These are phyloP conservation scores for Clonostachys rhizophaga DNA, from an alignment of 2,329 filamentous ascomycete species.

Conservation along the genomic window DNA sequence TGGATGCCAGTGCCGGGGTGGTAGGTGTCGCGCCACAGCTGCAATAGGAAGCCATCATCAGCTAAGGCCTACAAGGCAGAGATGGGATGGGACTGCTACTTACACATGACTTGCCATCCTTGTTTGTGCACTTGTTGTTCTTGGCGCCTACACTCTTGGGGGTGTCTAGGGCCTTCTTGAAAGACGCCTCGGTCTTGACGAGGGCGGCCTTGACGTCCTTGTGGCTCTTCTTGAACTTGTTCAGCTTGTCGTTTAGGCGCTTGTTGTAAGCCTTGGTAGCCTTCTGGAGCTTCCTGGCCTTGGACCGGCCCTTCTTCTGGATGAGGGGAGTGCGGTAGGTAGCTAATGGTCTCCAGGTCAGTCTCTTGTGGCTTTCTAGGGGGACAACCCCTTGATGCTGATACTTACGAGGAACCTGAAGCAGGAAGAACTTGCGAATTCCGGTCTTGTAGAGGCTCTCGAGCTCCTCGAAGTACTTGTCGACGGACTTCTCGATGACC, in stretches of 20 bases:
- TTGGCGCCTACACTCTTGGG: slow-evolving; percentile 33
- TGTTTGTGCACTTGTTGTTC: slow-evolving; percentile 33
- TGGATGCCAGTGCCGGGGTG: slow-evolving; percentile 34
- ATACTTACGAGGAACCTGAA: slow-evolving; percentile 47
- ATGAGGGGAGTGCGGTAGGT: slow-evolving; percentile 23
- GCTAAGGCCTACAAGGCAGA: background rate
- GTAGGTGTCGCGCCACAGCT: slow-evolving; percentile 38
- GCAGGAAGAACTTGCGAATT: slow-evolving; percentile 51
- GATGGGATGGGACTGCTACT: slow-evolving; percentile 3
- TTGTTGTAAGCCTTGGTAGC: slow-evolving; percentile 31
- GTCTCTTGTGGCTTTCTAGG: background rate
- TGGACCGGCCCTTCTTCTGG: slow-evolving; percentile 14
- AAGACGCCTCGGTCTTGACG: slow-evolving; percentile 32
- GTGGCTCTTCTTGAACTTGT: slow-evolving; percentile 26
- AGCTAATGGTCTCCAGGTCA: background rate
- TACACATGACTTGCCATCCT: slow-evolving; percentile 32
- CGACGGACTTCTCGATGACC: slow-evolving; percentile 31
- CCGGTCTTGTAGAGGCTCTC: slow-evolving; percentile 45
- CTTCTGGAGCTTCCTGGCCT: slow-evolving; percentile 1
- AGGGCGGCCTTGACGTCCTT: slow-evolving; percentile 21
- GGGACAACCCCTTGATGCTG: too few species aligned
- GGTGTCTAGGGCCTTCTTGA: slow-evolving; percentile 34
- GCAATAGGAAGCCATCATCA: background rate
- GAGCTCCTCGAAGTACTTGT: slow-evolving; percentile 31
- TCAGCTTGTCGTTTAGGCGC: slow-evolving; percentile 16